Base-by-base conservation (phyloP, 768 basidiomycete genomes). In the Suillus ampliporus region DNA sequence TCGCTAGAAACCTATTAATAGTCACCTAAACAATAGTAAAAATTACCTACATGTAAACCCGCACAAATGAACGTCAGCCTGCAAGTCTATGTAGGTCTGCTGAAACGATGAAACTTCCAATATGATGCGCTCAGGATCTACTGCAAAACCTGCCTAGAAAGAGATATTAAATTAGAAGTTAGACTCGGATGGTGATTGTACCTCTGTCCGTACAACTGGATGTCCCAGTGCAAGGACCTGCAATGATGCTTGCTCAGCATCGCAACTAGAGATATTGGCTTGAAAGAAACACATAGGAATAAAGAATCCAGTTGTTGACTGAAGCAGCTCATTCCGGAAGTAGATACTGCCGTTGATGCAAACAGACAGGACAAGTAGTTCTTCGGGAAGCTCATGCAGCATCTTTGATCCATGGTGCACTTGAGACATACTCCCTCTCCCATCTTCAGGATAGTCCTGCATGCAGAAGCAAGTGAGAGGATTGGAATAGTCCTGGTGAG, bases 391-490 rank as follows among this genome's bases (percentile, higher is more conserved):
- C 31, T 72, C 73, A 0, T 62, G 23, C 2, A 76, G 66, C 76
- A 75, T 75, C 37, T 78, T 77, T 0, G n/a, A 54, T 4, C 68
- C 68, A 46, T 77, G 68, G 57, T 69, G 70, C 0, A 72, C 68
- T 50, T 77, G 66, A 0, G 58, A 69, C 58, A 75, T 69, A 0
- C 11, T 2, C 8, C 59, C 61, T 14, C 63, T 57, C 11, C 63
- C 62, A 43, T 74, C 71, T 56, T 73, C 66, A 3, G 76, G 71
- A 50, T 76, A 77, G 19, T 69, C 67, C 44, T 65, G 66, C 65
- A 77, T 73, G 4, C 64, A 26, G 13, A 63, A 63, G 1, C 58
- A 64, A 1, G 65, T 69, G 3, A 70, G 50, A 0, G 70, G 70
- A 61, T 77, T 72, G 1, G 71, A 59, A 44, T 67, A 75, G 61